Percentiles rank a stretch among this genome's conserved stretches.
These are phyloP conservation scores for Aspergillus affinis DNA, from an alignment of 495 filamentous ascomycete species.

Conservation along the genomic window DNA sequence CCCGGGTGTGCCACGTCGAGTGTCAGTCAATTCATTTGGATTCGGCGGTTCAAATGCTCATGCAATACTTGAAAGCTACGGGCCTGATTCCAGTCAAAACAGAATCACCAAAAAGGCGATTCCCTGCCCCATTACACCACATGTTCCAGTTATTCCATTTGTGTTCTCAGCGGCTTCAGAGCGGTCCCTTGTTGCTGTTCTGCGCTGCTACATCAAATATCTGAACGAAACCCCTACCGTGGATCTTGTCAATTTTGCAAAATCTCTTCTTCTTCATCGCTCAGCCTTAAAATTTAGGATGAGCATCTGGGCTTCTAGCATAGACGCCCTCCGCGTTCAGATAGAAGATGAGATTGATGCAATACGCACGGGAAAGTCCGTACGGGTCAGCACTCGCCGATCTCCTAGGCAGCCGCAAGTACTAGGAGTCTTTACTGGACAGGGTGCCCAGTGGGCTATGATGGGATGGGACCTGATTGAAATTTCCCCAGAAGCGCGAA, in stretches of 20 bases:
- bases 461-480: constrained; percentile 20
- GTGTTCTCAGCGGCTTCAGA: constrained; percentile 23
- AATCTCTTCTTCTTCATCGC: too few relatives aligned
- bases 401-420: background rate
- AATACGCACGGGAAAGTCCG: too few relatives aligned
- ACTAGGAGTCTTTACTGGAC: constrained; percentile 14
- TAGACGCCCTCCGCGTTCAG: too few relatives aligned
- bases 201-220: too few relatives aligned
- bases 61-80: constrained; percentile 49
- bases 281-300: too few relatives aligned
- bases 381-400: constrained; percentile 37
- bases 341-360: too few relatives aligned
- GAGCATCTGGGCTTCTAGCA: too few relatives aligned
- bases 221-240: too few relatives aligned
- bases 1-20: constrained; percentile 44
- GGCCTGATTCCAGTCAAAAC: background rate
- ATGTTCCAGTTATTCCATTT: constrained; percentile 18
- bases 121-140: too few relatives aligned
- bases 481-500: constrained; percentile 4
- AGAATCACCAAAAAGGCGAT: background rate
- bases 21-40: constrained; percentile 64
- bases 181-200: background rate
- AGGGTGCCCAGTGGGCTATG: constrained; percentile 27
- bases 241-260: too few relatives aligned
- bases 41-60: constrained; percentile 63